A percentile compares a stretch with the other conserved stretches of the same genome.
Conservation (phyloP, 345 rosid genomes). For the Salix brachista region DNA sequence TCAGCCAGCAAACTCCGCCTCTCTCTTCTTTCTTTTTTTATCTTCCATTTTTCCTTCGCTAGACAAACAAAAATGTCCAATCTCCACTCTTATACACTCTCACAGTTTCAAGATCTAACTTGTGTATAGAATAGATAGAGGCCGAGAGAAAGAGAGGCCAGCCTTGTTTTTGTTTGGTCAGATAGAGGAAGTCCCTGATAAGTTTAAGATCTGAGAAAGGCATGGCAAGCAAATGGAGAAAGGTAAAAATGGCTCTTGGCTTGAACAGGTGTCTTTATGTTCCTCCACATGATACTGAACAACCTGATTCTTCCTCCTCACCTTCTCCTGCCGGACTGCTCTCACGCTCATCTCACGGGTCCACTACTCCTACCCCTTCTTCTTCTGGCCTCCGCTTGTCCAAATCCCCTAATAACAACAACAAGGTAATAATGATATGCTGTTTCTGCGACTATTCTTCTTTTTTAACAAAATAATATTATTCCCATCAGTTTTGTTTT, state of each 20-base stretch:
- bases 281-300: slow-evolving; percentile 34
- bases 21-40: too few species aligned
- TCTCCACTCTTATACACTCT: not conserved
- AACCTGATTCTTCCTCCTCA: slow-evolving; percentile 20
- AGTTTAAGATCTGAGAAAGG: slow-evolving; percentile 17
- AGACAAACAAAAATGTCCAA: not conserved
- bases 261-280: slow-evolving; percentile 63
- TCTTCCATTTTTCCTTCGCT: not conserved
- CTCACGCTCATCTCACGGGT: slow-evolving; percentile 28
- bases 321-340: slow-evolving; percentile 27
- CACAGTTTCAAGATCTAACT: too few species aligned
- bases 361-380: slow-evolving; percentile 58
- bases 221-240: slow-evolving; percentile 88
- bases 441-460: not conserved
- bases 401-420: slow-evolving; percentile 45
- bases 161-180: not conserved
- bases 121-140: not conserved
- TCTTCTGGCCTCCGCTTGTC: slow-evolving; percentile 63
- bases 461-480: not conserved
- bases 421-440: slow-evolving; percentile 45
- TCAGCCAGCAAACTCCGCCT: not conserved
- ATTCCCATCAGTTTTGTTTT: not conserved
- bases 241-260: slow-evolving; percentile 71
- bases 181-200: not conserved
- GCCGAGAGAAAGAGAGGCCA: not conserved